phyloP scores from a whole-genome alignment of 176 grass and related monocot species.

The Zea luxurians region DNA sequence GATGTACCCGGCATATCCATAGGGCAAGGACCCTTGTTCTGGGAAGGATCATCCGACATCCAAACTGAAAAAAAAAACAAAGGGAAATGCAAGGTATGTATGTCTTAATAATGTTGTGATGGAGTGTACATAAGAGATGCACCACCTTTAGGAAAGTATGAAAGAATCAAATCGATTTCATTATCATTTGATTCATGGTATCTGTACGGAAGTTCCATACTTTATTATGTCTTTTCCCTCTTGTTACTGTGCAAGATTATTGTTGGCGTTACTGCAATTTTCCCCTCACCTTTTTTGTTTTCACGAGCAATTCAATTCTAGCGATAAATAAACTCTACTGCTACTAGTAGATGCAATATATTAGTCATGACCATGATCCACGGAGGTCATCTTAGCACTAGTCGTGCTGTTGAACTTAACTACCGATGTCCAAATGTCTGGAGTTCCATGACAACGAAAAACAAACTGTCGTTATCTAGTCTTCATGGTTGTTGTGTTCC shows the following conservation, averaged over 20 bases:
- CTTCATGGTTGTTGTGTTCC: constrained; percentile 35
- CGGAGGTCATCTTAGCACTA: constrained; percentile 3
- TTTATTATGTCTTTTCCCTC: background rate
- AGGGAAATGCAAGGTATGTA: constrained; percentile 44
- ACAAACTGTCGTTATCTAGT: constrained; percentile 26
- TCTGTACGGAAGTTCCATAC: background rate
- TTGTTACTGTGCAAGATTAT: background rate
- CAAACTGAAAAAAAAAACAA: constrained; percentile 50
- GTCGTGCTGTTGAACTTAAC: constrained; percentile 15
- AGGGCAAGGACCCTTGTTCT: constrained; percentile 75
- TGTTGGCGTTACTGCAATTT: background rate
- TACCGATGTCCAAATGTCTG: constrained; percentile 17
- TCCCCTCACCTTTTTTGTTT: background rate
- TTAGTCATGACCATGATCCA: constrained; percentile 25
- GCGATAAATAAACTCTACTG: constrained; percentile 11
- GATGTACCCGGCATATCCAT: constrained; percentile 85
- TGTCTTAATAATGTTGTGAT: too few relatives aligned
- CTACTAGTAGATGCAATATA: background rate
- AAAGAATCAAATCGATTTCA: too few relatives aligned
- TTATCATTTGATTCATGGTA: constrained; percentile 6
- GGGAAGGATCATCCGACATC: constrained; percentile 80
- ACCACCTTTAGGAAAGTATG: too few relatives aligned
- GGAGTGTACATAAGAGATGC: too few relatives aligned
- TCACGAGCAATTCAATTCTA: background rate
- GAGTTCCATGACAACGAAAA: constrained; percentile 27